phyloP scores from a whole-genome alignment of 495 filamentous ascomycete species.

The Aspergillus sclerotiicarbonarius region DNA sequence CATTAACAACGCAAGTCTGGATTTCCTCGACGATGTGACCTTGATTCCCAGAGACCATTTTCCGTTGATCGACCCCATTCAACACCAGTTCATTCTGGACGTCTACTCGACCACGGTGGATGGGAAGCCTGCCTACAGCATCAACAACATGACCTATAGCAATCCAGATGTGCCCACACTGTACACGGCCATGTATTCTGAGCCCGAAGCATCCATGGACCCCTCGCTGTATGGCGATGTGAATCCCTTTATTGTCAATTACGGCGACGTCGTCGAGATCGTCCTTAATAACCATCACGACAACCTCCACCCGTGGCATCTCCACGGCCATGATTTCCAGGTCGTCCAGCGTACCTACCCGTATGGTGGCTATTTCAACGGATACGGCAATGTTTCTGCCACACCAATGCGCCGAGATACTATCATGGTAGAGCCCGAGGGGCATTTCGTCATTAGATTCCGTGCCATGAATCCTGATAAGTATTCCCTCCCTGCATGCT shows the following conservation, averaged over 20 bases:
- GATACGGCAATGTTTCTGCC: conserved; percentile 37
- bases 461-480: conserved; percentile 66
- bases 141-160: conserved; percentile 61
- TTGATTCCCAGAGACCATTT: conserved; percentile 63
- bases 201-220: conserved; percentile 54
- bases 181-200: conserved; percentile 65
- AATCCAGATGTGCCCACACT: conserved; percentile 61
- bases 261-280: conserved; percentile 66
- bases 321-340: conserved; percentile 81
- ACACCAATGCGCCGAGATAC: conserved; percentile 59
- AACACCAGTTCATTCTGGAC: conserved; percentile 60
- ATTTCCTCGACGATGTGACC: conserved; percentile 67
- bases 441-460: conserved; percentile 63
- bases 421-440: conserved; percentile 49
- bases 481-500: neutral
- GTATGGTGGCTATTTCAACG: conserved; percentile 44
- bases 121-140: conserved; percentile 67
- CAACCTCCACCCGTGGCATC: conserved; percentile 76
- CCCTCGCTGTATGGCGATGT: conserved; percentile 68
- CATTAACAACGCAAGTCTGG: conserved; percentile 31
- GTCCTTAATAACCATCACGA: conserved; percentile 72
- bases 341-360: conserved; percentile 36
- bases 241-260: conserved; percentile 62
- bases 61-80: conserved; percentile 53
- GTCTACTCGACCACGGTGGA: conserved; percentile 70